Base-by-base conservation (phyloP, 257 asterid genomes). In the Anisodus tanguticus region DNA sequence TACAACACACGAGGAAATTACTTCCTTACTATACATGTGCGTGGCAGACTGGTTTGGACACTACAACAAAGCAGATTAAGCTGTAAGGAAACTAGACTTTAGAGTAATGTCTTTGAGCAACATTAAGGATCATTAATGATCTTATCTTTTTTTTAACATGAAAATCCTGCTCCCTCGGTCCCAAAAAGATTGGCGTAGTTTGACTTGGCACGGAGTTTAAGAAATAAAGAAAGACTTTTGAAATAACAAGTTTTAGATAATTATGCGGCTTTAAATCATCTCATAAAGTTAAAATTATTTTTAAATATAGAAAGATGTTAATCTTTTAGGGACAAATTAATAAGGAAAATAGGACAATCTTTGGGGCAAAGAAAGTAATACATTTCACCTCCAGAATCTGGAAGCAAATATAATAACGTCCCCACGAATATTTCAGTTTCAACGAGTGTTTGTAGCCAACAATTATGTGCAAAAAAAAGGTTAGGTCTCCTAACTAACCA, bases 401-500 rank as follows among this genome's bases (percentile, higher is more conserved):
- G 39, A 45, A 45, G 39, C 59, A 45, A n/a, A 72, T 47, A 11
- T 17, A 74, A 12, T 74, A 74, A 22, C 9, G 45, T 49, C 39
- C 35, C 80, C 15, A 55, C n/a, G 10, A 72, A 74, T 9, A 45
- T 49, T 12, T 74, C 62, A 74, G n/a, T 49, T 74, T 74, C 59
- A 74, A 47, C 19, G 39, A 47, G 60, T 19, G 81, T 51, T 51
- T 51, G 35, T 3, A 26, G 26, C 47, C 37, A 51, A 76, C 63
- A 26, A 19, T 26, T 26, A 76, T 51, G 81, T 12, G 8, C 63
- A 31, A 31, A 31, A 51, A 76, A 12, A 26, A 76, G 12, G 81
- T 51, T 51, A 7, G 81, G 81, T 26, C 9, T 76, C 64, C 81
- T 26, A 77, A 77, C 63, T 49, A 22, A 74, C 7, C 81, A 37